Base-by-base conservation (phyloP, 371 early-diverging fungal species). In the Rhizopus arrhizus region DNA sequence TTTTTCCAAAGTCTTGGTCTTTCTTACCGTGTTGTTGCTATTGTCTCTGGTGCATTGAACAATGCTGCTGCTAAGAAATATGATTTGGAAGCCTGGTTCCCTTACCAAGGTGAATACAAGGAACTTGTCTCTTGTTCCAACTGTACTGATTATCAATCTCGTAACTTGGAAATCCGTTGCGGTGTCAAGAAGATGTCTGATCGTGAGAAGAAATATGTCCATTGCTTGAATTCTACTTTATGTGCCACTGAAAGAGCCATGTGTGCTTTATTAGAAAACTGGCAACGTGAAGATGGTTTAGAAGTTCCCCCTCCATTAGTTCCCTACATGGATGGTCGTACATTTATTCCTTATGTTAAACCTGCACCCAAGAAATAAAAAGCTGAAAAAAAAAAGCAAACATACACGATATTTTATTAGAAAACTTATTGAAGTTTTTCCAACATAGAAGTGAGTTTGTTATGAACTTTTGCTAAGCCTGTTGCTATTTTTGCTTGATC, bases 81-180 rank as follows among this genome's bases (percentile, higher is more conserved):
- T 80, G 99, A 99, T 79, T 78, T 99, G 59, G 99, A 99, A 82
- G 99, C 99, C 32, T 98, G 93, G 92, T 99, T 99, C 91, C 99
- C 99, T 54, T 92, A 86, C 87, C 97, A 97, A 78, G 93, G 93
- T 58, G 93, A 92, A 63, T 99, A 92, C 82, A 97, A 97, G 86
- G 99, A 99, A 81, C 88, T 99, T 33, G 99, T 99, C 43, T 95
- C 95, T 43, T 99, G 99, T 90, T 95, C 95, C 62, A 99, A 99
- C 91, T 99, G 99, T 85, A 99, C 99, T 15, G 99, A 99, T 74
- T 98, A 94, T 76, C 99, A 98, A 77, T 92, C 93, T 42, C 89
- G 99, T 65, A 84, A 88, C 52, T 85, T 99, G 15, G 99, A 99
- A 71, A 98, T 99, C 77, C 91, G 99, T 60, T 96, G 94, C 66